Base-by-base conservation (phyloP, 345 rosid genomes). In the Laguncularia racemosa region DNA sequence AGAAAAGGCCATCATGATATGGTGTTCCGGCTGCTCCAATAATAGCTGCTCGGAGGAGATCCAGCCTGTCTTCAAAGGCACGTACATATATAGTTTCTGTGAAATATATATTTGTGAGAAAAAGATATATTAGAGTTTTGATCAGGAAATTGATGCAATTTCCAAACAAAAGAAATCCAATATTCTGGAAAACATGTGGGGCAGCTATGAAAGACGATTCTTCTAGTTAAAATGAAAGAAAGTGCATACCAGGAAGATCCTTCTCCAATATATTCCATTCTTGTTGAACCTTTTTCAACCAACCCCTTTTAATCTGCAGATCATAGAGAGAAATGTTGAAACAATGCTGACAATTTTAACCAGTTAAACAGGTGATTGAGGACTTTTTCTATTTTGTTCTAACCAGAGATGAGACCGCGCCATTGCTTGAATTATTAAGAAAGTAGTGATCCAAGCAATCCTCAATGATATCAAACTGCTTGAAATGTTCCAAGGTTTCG, bases 21-120 rank as follows among this genome's bases (percentile, higher is more conserved):
- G 97, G 99, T 23, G 96, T 93, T 55, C 95, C 95, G 47, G 86
- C 77, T 40, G 88, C 80, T 59, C 99, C 99, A 48, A 89, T 76
- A 38, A 93, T 65, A 58, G 85, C 96, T 58, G 96, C 95, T 48
- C 88, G 81, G 33, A 93, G 48, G 50, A 93, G 91, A 76, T 89
- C 96, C 75, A 87, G 83, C 81, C 95, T 81, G 56, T 87, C 91
- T 73, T 85, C 99, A 13, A 72, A 93, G 61, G 67, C 66, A 48
- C 96, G 97, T 58, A 87, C 88, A 16, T 77, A 89, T 48, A 93
- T 86, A 48, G 86, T 80, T 61, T 86, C 99, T 93, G 81, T 68
- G 28, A 38, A 70, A 23, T 19, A 51, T 18, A 8, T 50, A 33
- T 33, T 6, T 33, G 20, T 15, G 48, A 40, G 11, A 15, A 6